phyloP scores from a whole-genome alignment of 202 grass and related monocot species.

The Carex sylvatica region DNA sequence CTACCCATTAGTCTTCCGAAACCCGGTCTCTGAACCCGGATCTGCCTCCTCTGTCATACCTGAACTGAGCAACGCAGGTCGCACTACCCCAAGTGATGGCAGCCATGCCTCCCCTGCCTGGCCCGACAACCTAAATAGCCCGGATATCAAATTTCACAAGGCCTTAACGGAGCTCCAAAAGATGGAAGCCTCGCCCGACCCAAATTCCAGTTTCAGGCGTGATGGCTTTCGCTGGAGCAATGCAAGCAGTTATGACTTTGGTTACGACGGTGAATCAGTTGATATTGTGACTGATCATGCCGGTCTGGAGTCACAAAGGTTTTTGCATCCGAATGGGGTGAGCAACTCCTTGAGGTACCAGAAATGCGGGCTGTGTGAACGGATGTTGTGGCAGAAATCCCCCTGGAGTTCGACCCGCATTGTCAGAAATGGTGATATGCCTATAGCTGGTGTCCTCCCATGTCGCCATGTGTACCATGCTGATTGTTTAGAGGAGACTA shows the following conservation, averaged over 20 bases:
- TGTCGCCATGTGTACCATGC: conserved; percentile 86
- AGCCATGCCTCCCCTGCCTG: conserved; percentile 62
- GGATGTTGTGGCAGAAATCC: conserved; percentile 77
- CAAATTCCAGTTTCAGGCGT: conserved; percentile 58
- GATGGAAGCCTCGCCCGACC: conserved; percentile 70
- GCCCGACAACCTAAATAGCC: conserved; percentile 49
- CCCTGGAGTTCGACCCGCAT: conserved; percentile 90
- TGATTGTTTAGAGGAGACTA: conserved; percentile 86
- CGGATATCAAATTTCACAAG: conserved; percentile 77
- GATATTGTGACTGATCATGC: conserved; percentile 67
- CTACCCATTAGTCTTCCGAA: conserved; percentile 80
- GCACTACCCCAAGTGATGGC: conserved; percentile 60
- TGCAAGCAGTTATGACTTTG: conserved; percentile 88
- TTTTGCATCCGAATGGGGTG: conserved; percentile 35
- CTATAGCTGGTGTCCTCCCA: conserved; percentile 75
- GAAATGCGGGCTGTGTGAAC: conserved; percentile 80
- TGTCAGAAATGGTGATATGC: conserved; percentile 76
- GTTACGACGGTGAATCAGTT: conserved; percentile 74
- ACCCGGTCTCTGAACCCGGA: conserved; percentile 80
- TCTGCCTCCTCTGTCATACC: conserved; percentile 36
- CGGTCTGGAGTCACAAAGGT: conserved; percentile 59
- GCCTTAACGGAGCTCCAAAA: conserved; percentile 67
- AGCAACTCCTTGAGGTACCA: conserved; percentile 38
- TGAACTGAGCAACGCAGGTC: conserved; percentile 59
- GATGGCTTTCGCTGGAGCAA: conserved; percentile 98